phyloP scores from a whole-genome alignment of 805 yeast species.

The Cephaloascus albidus region DNA sequence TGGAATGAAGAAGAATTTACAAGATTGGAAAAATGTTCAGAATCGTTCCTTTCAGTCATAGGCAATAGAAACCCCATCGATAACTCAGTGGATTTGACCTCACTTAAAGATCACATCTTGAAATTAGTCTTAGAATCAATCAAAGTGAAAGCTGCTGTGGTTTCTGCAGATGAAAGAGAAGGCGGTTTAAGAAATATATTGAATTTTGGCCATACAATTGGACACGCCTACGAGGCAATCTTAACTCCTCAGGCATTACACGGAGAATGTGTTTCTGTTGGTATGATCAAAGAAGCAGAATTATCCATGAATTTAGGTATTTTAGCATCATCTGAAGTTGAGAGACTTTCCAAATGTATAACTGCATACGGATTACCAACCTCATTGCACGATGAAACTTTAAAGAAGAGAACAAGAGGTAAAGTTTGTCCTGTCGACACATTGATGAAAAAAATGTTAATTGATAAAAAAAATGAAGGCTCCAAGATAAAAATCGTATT shows the following conservation, averaged over 20 bases:
- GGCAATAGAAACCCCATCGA: conserved; percentile 4
- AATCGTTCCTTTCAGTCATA: conserved; percentile 19
- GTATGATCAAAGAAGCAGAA: conserved; percentile 36
- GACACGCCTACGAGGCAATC: conserved; percentile 39
- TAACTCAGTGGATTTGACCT: conserved; percentile 11
- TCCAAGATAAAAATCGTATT: conserved; percentile 30
- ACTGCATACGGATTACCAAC: conserved; percentile 31
- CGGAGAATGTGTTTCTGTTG: conserved; percentile 39
- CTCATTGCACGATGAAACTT: conserved; percentile 23
- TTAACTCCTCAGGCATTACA: conserved; percentile 37
- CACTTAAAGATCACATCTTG: conserved; percentile 24
- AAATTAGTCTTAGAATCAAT: conserved; percentile 30
- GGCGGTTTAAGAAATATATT: conserved; percentile 31
- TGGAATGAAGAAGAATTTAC: conserved; percentile 35
- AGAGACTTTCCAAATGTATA: conserved; percentile 31
- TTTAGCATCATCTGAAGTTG: conserved; percentile 34
- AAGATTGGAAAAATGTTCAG: conserved; percentile 28
- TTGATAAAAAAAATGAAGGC: conserved; percentile 38
- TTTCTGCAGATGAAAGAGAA: conserved; percentile 36
- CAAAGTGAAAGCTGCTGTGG: conserved; percentile 32
- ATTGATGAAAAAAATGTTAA: conserved; percentile 31
- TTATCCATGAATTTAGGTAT: conserved; percentile 34
- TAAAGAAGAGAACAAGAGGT: conserved; percentile 26
- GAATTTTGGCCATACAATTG: conserved; percentile 38
- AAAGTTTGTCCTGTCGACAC: conserved; percentile 18